A percentile compares a stretch with the other conserved stretches of the same genome.
phyloP scores from a whole-genome alignment of 768 basidiomycete species.

The Pisolithus orientalis region DNA sequence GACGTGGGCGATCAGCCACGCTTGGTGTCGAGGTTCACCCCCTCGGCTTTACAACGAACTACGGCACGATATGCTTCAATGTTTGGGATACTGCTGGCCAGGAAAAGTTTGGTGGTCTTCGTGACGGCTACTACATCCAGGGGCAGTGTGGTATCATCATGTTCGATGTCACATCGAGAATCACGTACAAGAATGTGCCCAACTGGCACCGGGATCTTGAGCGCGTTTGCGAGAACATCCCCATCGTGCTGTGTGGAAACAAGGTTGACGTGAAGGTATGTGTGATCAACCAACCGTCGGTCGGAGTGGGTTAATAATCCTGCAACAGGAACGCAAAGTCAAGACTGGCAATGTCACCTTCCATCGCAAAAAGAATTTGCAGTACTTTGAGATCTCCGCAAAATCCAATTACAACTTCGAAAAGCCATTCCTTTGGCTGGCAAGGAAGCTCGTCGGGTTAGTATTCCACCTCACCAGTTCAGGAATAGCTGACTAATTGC shows the following conservation, averaged over 20 bases:
- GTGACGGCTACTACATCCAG: slow-evolving; percentile 95
- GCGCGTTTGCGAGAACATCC: slow-evolving; percentile 99
- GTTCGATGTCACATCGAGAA: slow-evolving; percentile 99
- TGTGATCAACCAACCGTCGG: slow-evolving; percentile 1
- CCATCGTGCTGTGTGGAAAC: slow-evolving; percentile 98
- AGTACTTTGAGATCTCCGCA: slow-evolving; percentile 99
- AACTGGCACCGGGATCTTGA: slow-evolving; percentile 99
- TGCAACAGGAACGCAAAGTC: slow-evolving; percentile 90
- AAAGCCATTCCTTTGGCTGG: slow-evolving; percentile 99
- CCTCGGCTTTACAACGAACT: slow-evolving; percentile 93
- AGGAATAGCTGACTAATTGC: background rate
- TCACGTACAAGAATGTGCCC: slow-evolving; percentile 99
- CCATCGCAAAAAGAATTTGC: slow-evolving; percentile 99
- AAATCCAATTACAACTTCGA: slow-evolving; percentile 99
- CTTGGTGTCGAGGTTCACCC: slow-evolving; percentile 99
- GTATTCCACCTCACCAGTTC: slow-evolving; percentile 21
- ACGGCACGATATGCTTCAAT: slow-evolving; percentile 98
- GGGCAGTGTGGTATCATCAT: slow-evolving; percentile 99
- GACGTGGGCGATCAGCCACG: slow-evolving; percentile 57
- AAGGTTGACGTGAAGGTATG: slow-evolving; percentile 98
- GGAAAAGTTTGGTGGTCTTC: slow-evolving; percentile 99
- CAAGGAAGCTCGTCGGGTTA: slow-evolving; percentile 94
- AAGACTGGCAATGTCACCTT: slow-evolving; percentile 98
- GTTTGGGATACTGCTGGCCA: slow-evolving; percentile 99
- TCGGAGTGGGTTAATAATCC: slow-evolving; percentile 4